Evolutionary conservation across 2,329 filamentous ascomycete species (phyloP).

Genomic region (Oidium heveae): DNA sequence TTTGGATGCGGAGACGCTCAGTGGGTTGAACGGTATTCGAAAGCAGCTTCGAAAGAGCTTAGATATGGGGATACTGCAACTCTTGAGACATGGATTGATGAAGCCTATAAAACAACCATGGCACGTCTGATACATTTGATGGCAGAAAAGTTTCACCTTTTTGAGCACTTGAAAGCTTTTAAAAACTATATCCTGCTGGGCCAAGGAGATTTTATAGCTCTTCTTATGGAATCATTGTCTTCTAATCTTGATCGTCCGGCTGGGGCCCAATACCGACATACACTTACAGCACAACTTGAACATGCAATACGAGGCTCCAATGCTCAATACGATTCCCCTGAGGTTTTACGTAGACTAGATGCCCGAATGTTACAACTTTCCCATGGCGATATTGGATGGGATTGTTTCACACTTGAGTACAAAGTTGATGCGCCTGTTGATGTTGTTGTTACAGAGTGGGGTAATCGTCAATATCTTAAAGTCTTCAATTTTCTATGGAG

Average conservation of each 20-base stretch:
- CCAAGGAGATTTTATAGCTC: constrained; percentile 87
- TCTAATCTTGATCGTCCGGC: constrained; percentile 83
- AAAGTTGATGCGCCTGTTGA: constrained; percentile 93
- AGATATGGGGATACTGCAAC: constrained; percentile 82
- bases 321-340: constrained; percentile 79
- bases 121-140: constrained; percentile 78
- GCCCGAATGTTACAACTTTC: constrained; percentile 95
- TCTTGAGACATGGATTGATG: constrained; percentile 78
- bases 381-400: constrained; percentile 95
- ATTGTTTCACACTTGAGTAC: constrained; percentile 96
- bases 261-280: constrained; percentile 92
- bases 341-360: constrained; percentile 75
- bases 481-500: constrained; percentile 99
- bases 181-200: constrained; percentile 90
- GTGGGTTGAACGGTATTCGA: constrained; percentile 93
- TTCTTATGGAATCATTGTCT: constrained; percentile 89
- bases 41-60: constrained; percentile 73
- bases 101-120: constrained; percentile 97
- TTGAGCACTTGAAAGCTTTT: constrained; percentile 71
- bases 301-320: constrained; percentile 94
- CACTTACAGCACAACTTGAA: constrained; percentile 87
- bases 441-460: constrained; percentile 90
- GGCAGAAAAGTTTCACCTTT: constrained; percentile 84
- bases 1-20: constrained; percentile 81
- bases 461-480: constrained; percentile 87